Evolutionary conservation across 306 rosid genomes (phyloP).

Genomic region (Prunus dulcis): DNA sequence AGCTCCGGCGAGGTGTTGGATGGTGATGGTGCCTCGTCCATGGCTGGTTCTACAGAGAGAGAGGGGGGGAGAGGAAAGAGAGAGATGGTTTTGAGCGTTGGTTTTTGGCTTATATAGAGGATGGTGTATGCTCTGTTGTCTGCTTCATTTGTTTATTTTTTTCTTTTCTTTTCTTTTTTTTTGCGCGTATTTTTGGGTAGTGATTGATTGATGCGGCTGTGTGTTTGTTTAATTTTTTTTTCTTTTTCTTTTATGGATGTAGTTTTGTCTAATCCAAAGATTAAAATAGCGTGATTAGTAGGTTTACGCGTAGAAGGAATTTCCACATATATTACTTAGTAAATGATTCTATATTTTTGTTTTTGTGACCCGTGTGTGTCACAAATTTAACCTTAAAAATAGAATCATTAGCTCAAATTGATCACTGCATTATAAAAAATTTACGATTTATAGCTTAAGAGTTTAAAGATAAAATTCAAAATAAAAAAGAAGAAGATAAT

Average conservation of each 20-base stretch:
- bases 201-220: background rate
- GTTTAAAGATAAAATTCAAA: background rate
- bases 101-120: constrained; percentile 24
- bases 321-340: background rate
- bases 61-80: background rate
- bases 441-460: background rate
- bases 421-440: no score
- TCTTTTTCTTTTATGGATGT: background rate
- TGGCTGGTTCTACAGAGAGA: background rate
- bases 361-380: background rate
- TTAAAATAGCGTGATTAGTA: background rate
- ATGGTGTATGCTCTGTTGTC: background rate
- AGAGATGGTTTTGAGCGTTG: constrained; percentile 12
- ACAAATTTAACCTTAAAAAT: no score
- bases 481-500: background rate
- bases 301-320: background rate
- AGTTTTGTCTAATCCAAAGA: background rate
- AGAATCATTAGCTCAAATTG: no score
- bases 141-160: background rate
- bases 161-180: background rate
- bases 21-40: constrained; percentile 33
- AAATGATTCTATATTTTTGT: background rate
- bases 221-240: background rate
- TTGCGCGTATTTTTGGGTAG: background rate
- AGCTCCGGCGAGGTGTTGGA: constrained; percentile 44